phyloP scores from a whole-genome alignment of 371 early-diverging fungal genomes.

The Phascolomyces articulosus region DNA sequence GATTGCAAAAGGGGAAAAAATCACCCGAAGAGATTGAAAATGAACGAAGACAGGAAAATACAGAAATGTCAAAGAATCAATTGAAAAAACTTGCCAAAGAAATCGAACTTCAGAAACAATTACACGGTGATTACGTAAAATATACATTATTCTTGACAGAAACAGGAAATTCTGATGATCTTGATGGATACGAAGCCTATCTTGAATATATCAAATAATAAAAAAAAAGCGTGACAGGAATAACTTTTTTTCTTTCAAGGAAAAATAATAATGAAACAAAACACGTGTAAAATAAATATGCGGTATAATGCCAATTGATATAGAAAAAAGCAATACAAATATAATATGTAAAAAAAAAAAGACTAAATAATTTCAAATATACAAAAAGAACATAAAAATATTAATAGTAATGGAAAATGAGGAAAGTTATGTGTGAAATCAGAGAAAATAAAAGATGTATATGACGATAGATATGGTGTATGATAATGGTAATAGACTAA shows the following conservation, averaged over 20 bases:
- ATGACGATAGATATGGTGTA: neutral
- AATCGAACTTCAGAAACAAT: slow-evolving; percentile 80
- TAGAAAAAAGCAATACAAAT: too few relatives aligned
- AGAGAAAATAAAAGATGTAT: neutral
- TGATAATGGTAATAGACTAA: neutral
- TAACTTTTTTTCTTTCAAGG: neutral
- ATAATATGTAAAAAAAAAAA: too few relatives aligned
- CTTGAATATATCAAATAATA: slow-evolving; percentile 8
- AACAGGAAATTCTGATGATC: slow-evolving; percentile 4
- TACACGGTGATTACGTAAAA: slow-evolving; percentile 83
- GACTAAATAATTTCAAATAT: too few relatives aligned
- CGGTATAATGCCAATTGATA: too few relatives aligned
- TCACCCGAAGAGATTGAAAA: slow-evolving; percentile 83
- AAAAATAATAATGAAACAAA: too few relatives aligned
- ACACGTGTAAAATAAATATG: too few relatives aligned
- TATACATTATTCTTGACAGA: slow-evolving; percentile 7
- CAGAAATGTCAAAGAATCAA: slow-evolving; percentile 67
- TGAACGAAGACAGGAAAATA: slow-evolving; percentile 64
- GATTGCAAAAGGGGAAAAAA: slow-evolving; percentile 75
- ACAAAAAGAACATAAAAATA: too few relatives aligned
- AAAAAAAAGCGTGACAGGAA: too few relatives aligned
- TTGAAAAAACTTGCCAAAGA: slow-evolving; percentile 90
- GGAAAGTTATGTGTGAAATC: too few relatives aligned
- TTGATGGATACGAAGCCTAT: slow-evolving; percentile 10
- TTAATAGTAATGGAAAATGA: too few relatives aligned